phyloP scores from a whole-genome alignment of 306 rosid genomes.

The Arachis stenosperma region DNA sequence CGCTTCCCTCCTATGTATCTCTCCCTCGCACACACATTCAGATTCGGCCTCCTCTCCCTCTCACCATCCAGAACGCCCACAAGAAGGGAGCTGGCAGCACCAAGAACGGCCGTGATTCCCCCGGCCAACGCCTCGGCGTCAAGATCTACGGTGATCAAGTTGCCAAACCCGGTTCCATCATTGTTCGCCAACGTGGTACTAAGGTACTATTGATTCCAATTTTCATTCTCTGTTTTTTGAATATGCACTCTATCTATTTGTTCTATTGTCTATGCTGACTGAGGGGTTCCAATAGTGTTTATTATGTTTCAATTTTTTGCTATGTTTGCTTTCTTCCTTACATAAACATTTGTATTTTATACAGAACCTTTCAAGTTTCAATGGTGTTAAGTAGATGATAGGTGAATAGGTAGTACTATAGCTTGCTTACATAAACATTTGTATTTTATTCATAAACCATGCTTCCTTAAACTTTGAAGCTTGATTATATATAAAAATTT shows the following conservation, averaged over 20 bases:
- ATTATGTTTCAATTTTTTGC: too few relatives aligned
- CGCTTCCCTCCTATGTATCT: slow-evolving; percentile 35
- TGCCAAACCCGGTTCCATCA: slow-evolving; percentile 90
- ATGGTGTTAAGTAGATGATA: not conserved
- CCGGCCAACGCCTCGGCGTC: slow-evolving; percentile 83
- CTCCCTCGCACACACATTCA: slow-evolving; percentile 26
- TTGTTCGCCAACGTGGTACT: slow-evolving; percentile 94
- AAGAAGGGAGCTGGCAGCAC: slow-evolving; percentile 99
- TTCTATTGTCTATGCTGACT: too few relatives aligned
- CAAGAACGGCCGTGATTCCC: slow-evolving; percentile 94
- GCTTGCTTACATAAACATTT: too few relatives aligned
- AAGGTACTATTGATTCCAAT: slow-evolving; percentile 44
- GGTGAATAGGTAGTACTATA: not conserved
- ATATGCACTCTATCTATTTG: not conserved
- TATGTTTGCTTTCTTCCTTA: not conserved
- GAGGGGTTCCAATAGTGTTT: too few relatives aligned
- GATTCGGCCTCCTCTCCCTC: not conserved
- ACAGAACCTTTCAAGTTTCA: not conserved
- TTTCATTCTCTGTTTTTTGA: too few relatives aligned
- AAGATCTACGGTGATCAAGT: slow-evolving; percentile 88
- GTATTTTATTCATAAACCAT: too few relatives aligned
- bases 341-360: not conserved
- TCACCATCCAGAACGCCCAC: slow-evolving; percentile 85
- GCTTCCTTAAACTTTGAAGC: not conserved
- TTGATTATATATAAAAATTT: not conserved